Conservation (phyloP, 108 stramenopile species). For the Mayamaea pseudoterrestris region DNA sequence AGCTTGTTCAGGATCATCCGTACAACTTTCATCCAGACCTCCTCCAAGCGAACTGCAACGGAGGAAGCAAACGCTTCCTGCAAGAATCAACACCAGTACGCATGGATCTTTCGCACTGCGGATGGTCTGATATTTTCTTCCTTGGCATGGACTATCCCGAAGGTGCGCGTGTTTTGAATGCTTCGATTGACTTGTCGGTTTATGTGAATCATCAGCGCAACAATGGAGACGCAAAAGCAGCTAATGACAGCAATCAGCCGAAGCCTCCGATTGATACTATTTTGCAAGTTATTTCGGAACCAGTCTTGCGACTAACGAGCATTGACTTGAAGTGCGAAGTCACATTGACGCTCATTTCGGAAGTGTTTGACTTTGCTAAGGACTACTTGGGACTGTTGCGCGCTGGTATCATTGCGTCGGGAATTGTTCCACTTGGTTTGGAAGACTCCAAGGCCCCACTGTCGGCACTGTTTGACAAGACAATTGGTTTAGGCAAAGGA, state of each 20-base stretch:
- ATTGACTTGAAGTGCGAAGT: conserved; percentile 33
- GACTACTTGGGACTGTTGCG: conserved; percentile 46
- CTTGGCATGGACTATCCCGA: conserved; percentile 56
- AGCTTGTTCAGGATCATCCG: too few relatives aligned
- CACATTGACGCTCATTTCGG: conserved; percentile 31
- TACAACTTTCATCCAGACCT: too few relatives aligned
- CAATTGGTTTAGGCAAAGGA: conserved; percentile 20
- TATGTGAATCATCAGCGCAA: conserved; percentile 6
- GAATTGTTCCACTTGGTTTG: conserved; percentile 37
- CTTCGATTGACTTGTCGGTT: conserved; percentile 39
- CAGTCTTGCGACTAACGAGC: conserved; percentile 24
- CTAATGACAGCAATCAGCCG: too few relatives aligned
- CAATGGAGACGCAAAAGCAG: too few relatives aligned
- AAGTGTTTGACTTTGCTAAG: conserved; percentile 41
- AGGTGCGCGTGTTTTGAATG: conserved; percentile 46
- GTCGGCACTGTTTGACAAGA: conserved; percentile 19
- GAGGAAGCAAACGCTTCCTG: too few relatives aligned
- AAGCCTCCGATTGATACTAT: conserved; percentile 42
- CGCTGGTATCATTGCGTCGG: conserved; percentile 44
- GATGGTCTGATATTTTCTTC: conserved; percentile 63
- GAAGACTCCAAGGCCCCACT: conserved; percentile 17
- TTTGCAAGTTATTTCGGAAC: conserved; percentile 22
- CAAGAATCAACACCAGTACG: conserved; percentile 44
- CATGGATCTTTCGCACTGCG: conserved; percentile 51
- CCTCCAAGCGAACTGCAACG: too few relatives aligned